Percentiles rank a stretch among this genome's conserved stretches.
These are phyloP conservation scores for Termitomyces sp. DNA, from an alignment of 768 basidiomycete genomes.

Conservation along the genomic window DNA sequence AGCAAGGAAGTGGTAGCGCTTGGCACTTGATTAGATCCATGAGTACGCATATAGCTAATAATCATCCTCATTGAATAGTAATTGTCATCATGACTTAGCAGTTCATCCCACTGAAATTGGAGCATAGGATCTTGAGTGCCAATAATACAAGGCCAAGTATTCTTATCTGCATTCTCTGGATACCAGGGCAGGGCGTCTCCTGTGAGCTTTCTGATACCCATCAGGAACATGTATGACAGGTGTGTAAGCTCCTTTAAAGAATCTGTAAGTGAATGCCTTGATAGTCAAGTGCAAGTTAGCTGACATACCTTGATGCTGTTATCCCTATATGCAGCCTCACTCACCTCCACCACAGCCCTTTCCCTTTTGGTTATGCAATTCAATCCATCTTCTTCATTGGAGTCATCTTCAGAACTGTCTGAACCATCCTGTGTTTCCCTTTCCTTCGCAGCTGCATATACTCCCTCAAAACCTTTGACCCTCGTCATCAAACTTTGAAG, in stretches of 20 bases:
- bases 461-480: not conserved
- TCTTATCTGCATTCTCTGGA: not conserved
- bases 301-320: not conserved
- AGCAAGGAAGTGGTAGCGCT: not conserved
- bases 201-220: not conserved
- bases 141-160: not conserved
- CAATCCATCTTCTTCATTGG: no score
- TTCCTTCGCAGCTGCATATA: not conserved
- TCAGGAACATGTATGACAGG: not conserved
- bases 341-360: no score
- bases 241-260: not conserved
- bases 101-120: not conserved
- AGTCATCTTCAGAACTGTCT: not conserved
- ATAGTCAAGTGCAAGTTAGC: not conserved
- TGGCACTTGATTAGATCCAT: not conserved
- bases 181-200: not conserved
- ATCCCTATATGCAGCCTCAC: no score
- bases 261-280: not conserved
- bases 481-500: not conserved
- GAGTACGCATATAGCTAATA: not conserved
- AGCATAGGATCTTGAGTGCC: not conserved
- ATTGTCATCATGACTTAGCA: not conserved
- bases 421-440: not conserved
- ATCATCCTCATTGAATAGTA: not conserved
- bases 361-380: no score